These are phyloP conservation scores for Scleroderma bovista DNA, from an alignment of 768 basidiomycete species.

Conservation along the genomic window DNA sequence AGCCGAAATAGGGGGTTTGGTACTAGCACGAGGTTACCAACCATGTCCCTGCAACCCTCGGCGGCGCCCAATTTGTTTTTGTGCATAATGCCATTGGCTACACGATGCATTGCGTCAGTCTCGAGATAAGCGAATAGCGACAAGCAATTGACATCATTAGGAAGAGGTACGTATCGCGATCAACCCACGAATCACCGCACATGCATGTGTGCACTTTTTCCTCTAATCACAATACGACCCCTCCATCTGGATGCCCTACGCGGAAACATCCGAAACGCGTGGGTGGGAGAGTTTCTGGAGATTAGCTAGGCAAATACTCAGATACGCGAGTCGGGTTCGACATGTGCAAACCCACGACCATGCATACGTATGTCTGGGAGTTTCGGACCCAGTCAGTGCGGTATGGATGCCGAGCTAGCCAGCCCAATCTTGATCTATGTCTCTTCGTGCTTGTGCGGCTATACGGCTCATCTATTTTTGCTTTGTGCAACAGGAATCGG, in stretches of 20 bases:
- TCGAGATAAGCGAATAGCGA: background rate
- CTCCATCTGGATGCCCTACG: background rate
- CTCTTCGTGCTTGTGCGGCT: background rate
- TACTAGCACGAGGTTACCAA: background rate
- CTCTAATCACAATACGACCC: background rate
- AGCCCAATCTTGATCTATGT: too few relatives aligned
- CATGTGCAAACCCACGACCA: background rate
- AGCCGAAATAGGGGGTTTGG: background rate
- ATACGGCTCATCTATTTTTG: background rate
- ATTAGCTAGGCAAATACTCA: background rate
- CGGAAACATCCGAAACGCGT: background rate
- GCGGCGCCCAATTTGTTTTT: background rate
- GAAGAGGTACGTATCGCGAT: background rate
- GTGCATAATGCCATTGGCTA: background rate
- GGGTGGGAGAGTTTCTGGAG: background rate
- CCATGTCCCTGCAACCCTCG: background rate
- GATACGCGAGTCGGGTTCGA: background rate
- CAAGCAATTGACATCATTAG: background rate
- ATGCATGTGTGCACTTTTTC: background rate
- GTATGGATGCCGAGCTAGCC: background rate
- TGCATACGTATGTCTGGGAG: background rate
- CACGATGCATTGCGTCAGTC: background rate
- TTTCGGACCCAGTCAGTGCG: background rate
- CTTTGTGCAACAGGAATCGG: too few relatives aligned
- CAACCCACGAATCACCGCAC: background rate